A percentile compares a stretch with the other conserved stretches of the same genome.
Evolutionary conservation across 192 early-diverging fungal genomes (phyloP).

Genomic region (Lobosporangium transversale): DNA sequence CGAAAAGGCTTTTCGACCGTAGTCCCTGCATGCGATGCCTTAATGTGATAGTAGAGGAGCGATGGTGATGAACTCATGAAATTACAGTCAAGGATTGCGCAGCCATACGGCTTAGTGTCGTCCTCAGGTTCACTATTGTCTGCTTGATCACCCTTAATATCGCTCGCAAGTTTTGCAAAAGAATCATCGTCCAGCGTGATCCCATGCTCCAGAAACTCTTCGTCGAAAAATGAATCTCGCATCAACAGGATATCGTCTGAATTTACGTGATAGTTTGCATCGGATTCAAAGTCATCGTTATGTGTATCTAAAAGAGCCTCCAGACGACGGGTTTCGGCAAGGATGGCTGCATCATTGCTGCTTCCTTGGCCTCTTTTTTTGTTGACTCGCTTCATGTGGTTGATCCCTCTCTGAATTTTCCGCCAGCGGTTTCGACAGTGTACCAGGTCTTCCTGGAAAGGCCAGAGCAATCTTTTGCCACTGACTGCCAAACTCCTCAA

Average conservation of each 20-base stretch:
- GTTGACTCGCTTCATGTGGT: slow-evolving; percentile 43
- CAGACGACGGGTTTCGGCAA: slow-evolving; percentile 16
- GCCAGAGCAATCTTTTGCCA: slow-evolving; percentile 83
- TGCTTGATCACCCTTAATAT: slow-evolving; percentile 4
- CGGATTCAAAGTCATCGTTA: slow-evolving; percentile 3
- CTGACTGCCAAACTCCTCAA: slow-evolving; percentile 73
- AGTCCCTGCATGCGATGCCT: slow-evolving; percentile 33
- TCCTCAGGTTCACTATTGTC: slow-evolving; percentile 15
- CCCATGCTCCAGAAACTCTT: slow-evolving; percentile 30
- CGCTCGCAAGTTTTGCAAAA: neutral
- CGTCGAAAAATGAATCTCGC: slow-evolving; percentile 30
- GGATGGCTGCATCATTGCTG: slow-evolving; percentile 6
- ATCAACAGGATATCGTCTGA: slow-evolving; percentile 26
- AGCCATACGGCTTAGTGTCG: slow-evolving; percentile 46
- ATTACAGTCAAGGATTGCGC: slow-evolving; percentile 32
- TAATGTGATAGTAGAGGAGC: slow-evolving; percentile 43
- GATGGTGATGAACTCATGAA: slow-evolving; percentile 49
- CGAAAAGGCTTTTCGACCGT: slow-evolving; percentile 75
- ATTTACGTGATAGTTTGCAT: too few relatives aligned
- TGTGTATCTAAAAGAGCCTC: slow-evolving; percentile 19
- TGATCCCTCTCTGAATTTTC: slow-evolving; percentile 70
- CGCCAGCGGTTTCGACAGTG: slow-evolving; percentile 87
- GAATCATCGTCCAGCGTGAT: slow-evolving; percentile 7
- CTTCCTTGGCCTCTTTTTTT: slow-evolving; percentile 27
- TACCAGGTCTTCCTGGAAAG: slow-evolving; percentile 82